Conservation (phyloP, 805 yeast species). For the Starmerella davenportii region DNA sequence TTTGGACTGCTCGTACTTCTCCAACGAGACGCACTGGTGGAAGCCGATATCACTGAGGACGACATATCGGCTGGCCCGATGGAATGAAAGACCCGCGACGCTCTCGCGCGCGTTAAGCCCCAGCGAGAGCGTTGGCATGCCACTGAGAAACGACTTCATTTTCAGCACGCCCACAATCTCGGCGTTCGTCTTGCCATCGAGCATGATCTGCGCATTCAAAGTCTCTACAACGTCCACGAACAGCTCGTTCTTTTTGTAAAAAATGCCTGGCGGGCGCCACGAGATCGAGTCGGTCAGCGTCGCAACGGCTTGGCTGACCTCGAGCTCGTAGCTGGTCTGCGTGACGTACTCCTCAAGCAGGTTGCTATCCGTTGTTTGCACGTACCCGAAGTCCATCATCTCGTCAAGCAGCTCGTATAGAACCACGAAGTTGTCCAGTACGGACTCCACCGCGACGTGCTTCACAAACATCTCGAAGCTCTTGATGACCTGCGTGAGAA, state of each 20-base stretch:
- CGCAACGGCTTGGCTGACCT: constrained; percentile 38
- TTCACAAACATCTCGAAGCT: constrained; percentile 32
- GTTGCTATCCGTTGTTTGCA: constrained; percentile 66
- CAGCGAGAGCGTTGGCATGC: constrained; percentile 70
- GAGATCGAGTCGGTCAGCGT: constrained; percentile 63
- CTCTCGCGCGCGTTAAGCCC: constrained; percentile 39
- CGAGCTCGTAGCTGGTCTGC: constrained; percentile 31
- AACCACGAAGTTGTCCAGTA: constrained; percentile 54
- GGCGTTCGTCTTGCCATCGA: constrained; percentile 33
- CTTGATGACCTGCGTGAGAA: constrained; percentile 32
- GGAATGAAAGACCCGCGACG: constrained; percentile 12
- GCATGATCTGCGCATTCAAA: constrained; percentile 40
- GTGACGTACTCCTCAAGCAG: constrained; percentile 64
- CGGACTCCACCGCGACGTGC: constrained; percentile 36
- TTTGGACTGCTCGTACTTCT: constrained; percentile 39
- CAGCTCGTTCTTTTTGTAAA: constrained; percentile 74
- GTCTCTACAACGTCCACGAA: constrained; percentile 72
- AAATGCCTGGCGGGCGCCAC: constrained; percentile 86
- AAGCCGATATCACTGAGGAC: constrained; percentile 53
- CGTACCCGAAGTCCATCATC: constrained; percentile 74
- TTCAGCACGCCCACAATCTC: constrained; percentile 55
- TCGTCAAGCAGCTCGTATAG: constrained; percentile 76
- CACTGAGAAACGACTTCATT: constrained; percentile 62
- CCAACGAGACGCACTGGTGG: constrained; percentile 73
- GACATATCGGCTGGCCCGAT: constrained; percentile 18